phyloP scores from a whole-genome alignment of 2,329 filamentous ascomycete species.

The Nemania diffusa region DNA sequence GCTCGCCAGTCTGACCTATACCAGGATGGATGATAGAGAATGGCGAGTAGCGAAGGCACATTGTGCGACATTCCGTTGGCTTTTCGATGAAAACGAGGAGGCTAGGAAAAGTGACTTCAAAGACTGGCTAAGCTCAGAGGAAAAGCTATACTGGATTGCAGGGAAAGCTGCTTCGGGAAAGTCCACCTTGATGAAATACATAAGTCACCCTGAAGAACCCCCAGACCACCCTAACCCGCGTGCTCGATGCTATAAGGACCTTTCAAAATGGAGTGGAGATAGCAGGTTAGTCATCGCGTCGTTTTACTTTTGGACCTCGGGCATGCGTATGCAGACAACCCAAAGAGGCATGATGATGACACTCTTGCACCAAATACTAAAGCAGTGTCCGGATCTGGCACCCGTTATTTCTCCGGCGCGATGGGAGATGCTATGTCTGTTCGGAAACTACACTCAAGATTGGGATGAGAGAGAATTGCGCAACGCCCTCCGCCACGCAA shows the following conservation, averaged over 20 bases:
- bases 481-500: neutral
- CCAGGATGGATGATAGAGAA: neutral
- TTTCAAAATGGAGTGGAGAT: neutral
- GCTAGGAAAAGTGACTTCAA: neutral
- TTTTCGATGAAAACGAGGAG: neutral
- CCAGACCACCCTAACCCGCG: neutral
- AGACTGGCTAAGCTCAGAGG: neutral
- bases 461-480: neutral
- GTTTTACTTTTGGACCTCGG: conserved; percentile 4
- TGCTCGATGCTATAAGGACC: neutral
- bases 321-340: neutral
- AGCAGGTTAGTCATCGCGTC: neutral
- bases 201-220: neutral
- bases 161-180: neutral
- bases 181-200: neutral
- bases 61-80: neutral
- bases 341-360: neutral
- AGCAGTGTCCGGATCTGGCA: neutral
- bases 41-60: neutral
- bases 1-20: neutral
- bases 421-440: neutral
- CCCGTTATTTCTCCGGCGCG: neutral
- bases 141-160: neutral
- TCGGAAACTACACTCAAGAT: neutral
- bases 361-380: neutral